Percentiles rank a stretch among this genome's conserved stretches.
Evolutionary conservation across 1,284 basidiomycete genomes (phyloP).

Genomic region (Ganoderma resinaceum): DNA sequence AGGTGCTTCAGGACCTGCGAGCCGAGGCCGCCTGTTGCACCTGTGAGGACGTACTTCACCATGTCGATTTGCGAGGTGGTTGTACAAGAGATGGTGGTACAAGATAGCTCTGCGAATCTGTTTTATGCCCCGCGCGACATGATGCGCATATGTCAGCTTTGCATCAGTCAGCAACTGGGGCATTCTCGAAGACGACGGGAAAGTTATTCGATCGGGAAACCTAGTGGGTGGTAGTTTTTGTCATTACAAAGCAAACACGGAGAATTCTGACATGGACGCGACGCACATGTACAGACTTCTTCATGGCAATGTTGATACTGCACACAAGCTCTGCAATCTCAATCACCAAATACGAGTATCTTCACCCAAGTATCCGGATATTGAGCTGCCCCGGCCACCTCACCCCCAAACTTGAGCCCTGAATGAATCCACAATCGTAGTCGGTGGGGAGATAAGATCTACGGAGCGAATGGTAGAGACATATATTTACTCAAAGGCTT

Average conservation of each 20-base stretch:
- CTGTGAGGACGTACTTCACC: constrained; percentile 36
- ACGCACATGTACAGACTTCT: no score
- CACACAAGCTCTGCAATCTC: not conserved
- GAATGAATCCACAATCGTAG: not conserved
- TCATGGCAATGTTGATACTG: no score
- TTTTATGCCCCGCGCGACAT: not conserved
- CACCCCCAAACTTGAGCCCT: not conserved
- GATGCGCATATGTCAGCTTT: not conserved
- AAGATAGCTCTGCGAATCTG: not conserved
- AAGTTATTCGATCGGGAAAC: not conserved
- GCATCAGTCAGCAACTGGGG: not conserved
- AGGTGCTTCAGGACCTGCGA: constrained; percentile 45
- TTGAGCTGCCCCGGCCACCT: not conserved
- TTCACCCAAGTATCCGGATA: not conserved
- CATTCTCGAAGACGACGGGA: no score
- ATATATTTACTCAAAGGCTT: no score
- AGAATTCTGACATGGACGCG: not conserved
- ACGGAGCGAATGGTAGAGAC: no score
- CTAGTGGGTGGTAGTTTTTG: not conserved
- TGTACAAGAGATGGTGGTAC: no score
- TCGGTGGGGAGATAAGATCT: not conserved
- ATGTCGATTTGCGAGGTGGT: not conserved
- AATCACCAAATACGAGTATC: not conserved
- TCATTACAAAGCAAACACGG: not conserved
- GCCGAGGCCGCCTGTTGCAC: constrained; percentile 46